Evolutionary conservation across 352 stramenopile genomes (phyloP), one percentile per base, ranked within the genome.

Genomic region (Phytophthora aleatoria): DNA sequence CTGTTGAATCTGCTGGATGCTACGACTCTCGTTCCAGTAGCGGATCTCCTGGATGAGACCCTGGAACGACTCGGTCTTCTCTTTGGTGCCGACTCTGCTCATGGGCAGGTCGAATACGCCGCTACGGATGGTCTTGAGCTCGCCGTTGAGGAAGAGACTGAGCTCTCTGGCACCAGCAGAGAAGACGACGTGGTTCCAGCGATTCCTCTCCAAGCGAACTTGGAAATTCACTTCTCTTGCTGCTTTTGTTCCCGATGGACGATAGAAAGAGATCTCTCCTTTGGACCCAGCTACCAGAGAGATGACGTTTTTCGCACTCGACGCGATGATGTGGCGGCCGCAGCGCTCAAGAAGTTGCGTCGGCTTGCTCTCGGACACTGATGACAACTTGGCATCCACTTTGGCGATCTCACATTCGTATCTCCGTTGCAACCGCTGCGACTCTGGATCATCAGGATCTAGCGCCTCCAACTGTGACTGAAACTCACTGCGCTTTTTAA

Each of bases 161-260:
- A 92, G 48, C 38, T 89, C 77, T 13, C 78, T 79, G 50, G 63
- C 61, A 16, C 70, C 74, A 1, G 79, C 83, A 41, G 71, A 77
- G 24, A 92, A 71, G 6, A 74, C 79, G 31, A 93, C 38, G 61
- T 93, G 85, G 45, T 79, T 51, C 83, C 83, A 93, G n/a, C 70
- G 76, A 5, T 76, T 71, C 26, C 81, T 73, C 26, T 74, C 60
- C 9, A 93, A 33, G 1, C 65, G 44, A 26, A 64, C 62, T 38
- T 80, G 51, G 16, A 93, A 82, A n/a, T 71, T 74, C 4, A 89
- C 81, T 50, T 86, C 80, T 26, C 64, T 53, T 5, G 61, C 65
- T 1, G 61, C 65, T 43, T 74, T 81, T 12, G 64, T 41, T 28
- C 53, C 38, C 3, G 48, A 51, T 6, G 61, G 61, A 1, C 76